phyloP scores from a whole-genome alignment of 2,329 filamentous ascomycete genomes.

The Botryosphaeria agaves region DNA sequence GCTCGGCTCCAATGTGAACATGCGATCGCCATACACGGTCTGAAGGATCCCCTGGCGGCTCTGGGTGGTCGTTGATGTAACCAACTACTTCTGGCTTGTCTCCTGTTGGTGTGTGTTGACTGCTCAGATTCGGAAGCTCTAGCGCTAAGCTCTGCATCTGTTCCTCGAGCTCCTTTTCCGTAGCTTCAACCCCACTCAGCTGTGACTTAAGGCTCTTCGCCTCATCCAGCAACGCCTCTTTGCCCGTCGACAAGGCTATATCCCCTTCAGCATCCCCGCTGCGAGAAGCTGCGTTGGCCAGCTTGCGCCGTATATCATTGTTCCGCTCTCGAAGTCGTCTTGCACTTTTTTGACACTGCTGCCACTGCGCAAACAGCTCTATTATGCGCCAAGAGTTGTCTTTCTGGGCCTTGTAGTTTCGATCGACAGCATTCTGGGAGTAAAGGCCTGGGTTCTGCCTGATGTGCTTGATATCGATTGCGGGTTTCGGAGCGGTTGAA shows the following conservation, averaged over 20 bases:
- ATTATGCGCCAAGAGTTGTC: conserved; percentile 36
- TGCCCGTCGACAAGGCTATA: conserved; percentile 14
- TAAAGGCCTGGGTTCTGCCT: conserved; percentile 69
- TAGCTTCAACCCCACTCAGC: conserved; percentile 41
- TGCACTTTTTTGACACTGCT: conserved; percentile 37
- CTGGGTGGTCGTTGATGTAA: conserved; percentile 61
- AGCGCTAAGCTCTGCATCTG: conserved; percentile 62
- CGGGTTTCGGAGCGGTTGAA: conserved; percentile 59
- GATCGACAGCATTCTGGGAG: conserved; percentile 63
- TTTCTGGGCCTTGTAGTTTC: conserved; percentile 54
- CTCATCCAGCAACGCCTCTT: conserved; percentile 41
- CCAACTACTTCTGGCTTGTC: conserved; percentile 45
- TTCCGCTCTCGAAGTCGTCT: conserved; percentile 46
- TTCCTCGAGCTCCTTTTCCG: conserved; percentile 39
- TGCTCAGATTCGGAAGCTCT: conserved; percentile 75
- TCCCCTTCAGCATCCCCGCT: conserved; percentile 4
- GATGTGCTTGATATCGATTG: conserved; percentile 76
- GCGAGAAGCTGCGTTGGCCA: conserved; percentile 5
- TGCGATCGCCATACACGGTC: conserved; percentile 51
- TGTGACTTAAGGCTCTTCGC: conserved; percentile 47
- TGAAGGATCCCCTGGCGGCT: conserved; percentile 11
- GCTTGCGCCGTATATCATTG: conserved; percentile 42
- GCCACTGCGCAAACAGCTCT: conserved; percentile 28
- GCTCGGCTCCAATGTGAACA: conserved; percentile 66
- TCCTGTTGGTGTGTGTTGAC: conserved; percentile 55